Evolutionary conservation across 1,284 basidiomycete species (phyloP).

Genomic region (Ganoderma lingzhi): DNA sequence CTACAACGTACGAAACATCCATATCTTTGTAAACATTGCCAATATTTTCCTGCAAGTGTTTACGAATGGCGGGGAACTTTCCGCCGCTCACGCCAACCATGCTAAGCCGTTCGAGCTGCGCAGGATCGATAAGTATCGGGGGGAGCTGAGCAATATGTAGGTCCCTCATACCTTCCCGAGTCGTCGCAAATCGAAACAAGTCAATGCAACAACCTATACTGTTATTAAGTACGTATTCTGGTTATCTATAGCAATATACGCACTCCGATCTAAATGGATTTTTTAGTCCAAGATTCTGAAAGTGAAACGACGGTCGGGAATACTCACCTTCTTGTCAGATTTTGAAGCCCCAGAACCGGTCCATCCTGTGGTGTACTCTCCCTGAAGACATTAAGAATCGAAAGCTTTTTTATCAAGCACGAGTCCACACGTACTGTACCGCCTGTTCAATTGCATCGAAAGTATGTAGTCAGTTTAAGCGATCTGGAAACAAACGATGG

Average conservation of each 20-base stretch:
- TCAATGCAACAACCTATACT: constrained; percentile 85
- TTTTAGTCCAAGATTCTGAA: not conserved
- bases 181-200: constrained; percentile 89
- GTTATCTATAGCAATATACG: constrained; percentile 36
- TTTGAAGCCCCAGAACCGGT: constrained; percentile 90
- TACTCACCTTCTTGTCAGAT: constrained; percentile 88
- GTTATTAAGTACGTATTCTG: not conserved
- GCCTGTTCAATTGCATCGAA: constrained; percentile 27
- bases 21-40: constrained; percentile 86
- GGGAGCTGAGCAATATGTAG: not conserved
- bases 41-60: constrained; percentile 88
- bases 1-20: constrained; percentile 70
- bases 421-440: constrained; percentile 33
- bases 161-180: constrained; percentile 72
- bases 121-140: not conserved
- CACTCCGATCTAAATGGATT: constrained; percentile 67
- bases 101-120: constrained; percentile 72
- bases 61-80: constrained; percentile 86
- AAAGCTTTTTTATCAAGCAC: not conserved
- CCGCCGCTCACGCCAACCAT: constrained; percentile 89
- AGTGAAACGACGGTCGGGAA: not conserved
- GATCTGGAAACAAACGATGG: not conserved
- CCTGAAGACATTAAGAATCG: constrained; percentile 48
- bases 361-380: constrained; percentile 95
- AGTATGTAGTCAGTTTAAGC: constrained; percentile 12